Conservation (phyloP, 441 rosid species). For the Adansonia grandidieri region DNA sequence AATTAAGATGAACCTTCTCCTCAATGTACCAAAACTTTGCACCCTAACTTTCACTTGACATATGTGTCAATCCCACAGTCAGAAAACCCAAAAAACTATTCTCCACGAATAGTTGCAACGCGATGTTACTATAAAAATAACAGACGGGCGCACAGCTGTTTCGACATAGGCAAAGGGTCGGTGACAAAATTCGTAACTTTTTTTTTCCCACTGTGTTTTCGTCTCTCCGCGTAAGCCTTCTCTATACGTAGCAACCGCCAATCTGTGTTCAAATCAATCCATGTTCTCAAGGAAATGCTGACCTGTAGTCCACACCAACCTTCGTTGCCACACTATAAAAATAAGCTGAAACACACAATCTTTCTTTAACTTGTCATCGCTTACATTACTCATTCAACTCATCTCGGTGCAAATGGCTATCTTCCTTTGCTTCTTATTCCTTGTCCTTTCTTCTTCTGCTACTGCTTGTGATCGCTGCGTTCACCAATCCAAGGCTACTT, state of each 20-base stretch:
- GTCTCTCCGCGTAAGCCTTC: too few species aligned
- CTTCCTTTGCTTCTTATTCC: conserved; percentile 36
- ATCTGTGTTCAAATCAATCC: background rate
- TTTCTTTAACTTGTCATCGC: background rate
- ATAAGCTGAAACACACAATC: background rate
- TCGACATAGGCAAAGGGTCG: background rate
- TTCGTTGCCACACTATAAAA: conserved; percentile 23
- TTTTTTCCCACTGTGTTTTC: background rate
- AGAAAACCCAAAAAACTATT: background rate
- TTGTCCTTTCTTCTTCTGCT: conserved; percentile 51
- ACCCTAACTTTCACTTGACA: background rate
- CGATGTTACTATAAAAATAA: too few species aligned
- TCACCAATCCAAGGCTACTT: conserved; percentile 69
- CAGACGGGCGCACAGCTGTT: background rate
- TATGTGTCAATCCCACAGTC: background rate
- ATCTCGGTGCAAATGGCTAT: conserved; percentile 35
- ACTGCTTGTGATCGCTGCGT: conserved; percentile 82
- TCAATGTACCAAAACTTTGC: too few species aligned
- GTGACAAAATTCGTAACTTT: conserved; percentile 29
- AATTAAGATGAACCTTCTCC: too few species aligned
- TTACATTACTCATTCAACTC: background rate
- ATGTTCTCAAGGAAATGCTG: background rate
- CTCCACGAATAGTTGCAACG: background rate
- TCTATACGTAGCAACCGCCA: too few species aligned
- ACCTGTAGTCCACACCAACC: background rate